A percentile compares a stretch with the other conserved stretches of the same genome.
phyloP scores from a whole-genome alignment of 2,329 filamentous ascomycete genomes.

The Metarhizium album region DNA sequence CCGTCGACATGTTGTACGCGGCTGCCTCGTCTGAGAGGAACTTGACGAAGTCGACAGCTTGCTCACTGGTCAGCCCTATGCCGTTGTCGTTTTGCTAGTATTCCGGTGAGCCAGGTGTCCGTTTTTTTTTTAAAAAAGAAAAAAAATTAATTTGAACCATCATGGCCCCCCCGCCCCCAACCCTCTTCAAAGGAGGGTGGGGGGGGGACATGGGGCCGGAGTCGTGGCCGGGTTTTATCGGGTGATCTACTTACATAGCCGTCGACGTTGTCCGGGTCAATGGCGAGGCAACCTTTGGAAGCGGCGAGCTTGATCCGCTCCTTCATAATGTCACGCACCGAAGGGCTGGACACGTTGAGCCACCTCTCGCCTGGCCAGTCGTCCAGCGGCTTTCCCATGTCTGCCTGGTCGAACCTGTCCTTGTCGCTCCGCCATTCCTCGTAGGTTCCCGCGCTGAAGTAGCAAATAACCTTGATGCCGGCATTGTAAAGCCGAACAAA shows the following conservation, averaged over 20 bases:
- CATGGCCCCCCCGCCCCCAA: too few relatives aligned
- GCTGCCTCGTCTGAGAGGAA: slow-evolving; percentile 48
- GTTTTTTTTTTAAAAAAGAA: background rate
- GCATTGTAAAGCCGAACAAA: slow-evolving; percentile 41
- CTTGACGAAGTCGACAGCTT: slow-evolving; percentile 47
- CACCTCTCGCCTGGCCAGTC: slow-evolving; percentile 58
- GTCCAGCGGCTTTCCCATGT: slow-evolving; percentile 47
- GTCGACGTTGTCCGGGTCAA: slow-evolving; percentile 64
- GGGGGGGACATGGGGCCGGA: too few relatives aligned
- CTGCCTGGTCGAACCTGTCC: slow-evolving; percentile 38
- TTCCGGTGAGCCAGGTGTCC: background rate
- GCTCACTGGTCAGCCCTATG: slow-evolving; percentile 37
- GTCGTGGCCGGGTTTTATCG: too few relatives aligned
- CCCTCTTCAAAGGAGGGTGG: too few relatives aligned
- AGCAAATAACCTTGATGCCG: slow-evolving; percentile 58
- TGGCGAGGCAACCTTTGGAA: slow-evolving; percentile 54
- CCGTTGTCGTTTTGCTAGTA: slow-evolving; percentile 46
- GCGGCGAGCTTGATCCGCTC: slow-evolving; percentile 46
- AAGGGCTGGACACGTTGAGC: slow-evolving; percentile 42
- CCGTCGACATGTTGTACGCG: slow-evolving; percentile 45
- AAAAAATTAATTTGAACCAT: too few relatives aligned
- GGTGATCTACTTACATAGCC: slow-evolving; percentile 29
- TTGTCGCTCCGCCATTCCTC: slow-evolving; percentile 53
- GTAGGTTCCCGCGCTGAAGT: slow-evolving; percentile 60
- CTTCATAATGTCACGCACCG: slow-evolving; percentile 54